A percentile compares a stretch with the other conserved stretches of the same genome.
phyloP scores from a whole-genome alignment of 2,329 filamentous ascomycete genomes.

The Neospermospora avenae region DNA sequence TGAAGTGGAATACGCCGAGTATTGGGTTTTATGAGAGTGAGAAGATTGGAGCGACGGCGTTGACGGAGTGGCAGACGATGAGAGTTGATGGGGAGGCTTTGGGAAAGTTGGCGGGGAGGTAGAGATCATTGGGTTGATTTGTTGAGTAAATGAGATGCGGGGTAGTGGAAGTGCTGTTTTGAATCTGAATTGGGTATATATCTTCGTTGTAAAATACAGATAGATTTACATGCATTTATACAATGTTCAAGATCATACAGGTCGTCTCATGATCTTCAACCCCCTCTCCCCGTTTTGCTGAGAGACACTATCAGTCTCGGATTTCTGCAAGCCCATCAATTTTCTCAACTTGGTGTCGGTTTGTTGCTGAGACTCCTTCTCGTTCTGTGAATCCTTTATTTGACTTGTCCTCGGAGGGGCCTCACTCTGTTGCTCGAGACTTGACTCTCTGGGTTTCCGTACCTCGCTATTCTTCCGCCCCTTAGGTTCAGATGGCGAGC shows the following conservation, averaged over 20 bases:
- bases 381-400: neutral
- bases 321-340: no score
- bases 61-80: conserved; percentile 73
- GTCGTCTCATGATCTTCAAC: neutral
- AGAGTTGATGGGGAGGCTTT: conserved; percentile 67
- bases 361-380: no score
- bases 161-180: neutral
- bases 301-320: no score
- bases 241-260: neutral
- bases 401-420: neutral
- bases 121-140: neutral
- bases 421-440: no score
- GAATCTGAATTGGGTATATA: neutral
- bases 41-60: conserved; percentile 59
- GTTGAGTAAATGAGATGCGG: neutral
- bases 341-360: no score
- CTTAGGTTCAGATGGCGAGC: neutral
- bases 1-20: conserved; percentile 91
- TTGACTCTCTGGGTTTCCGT: no score
- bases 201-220: neutral
- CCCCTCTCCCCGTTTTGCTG: neutral
- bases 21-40: conserved; percentile 79
- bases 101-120: conserved; percentile 48
- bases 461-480: neutral
- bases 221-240: neutral